These are phyloP conservation scores for Epichloe brachyelytri DNA, from an alignment of 2,329 filamentous ascomycete genomes.

Conservation along the genomic window DNA sequence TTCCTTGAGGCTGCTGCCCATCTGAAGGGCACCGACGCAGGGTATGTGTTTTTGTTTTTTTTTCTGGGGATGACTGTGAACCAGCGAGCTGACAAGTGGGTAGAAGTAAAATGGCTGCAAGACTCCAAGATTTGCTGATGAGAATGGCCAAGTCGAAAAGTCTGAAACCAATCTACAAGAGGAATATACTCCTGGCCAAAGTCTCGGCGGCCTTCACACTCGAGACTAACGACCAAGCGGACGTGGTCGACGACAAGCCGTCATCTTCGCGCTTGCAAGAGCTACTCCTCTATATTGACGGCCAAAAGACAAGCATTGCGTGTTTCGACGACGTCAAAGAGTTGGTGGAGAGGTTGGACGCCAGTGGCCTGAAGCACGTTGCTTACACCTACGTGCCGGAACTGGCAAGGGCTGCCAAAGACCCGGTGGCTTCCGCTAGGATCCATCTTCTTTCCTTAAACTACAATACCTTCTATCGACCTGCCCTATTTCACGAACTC, in stretches of 20 bases:
- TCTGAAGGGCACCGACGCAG: constrained; percentile 17
- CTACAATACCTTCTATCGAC: constrained; percentile 32
- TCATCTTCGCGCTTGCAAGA: constrained; percentile 20
- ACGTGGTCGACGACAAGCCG: constrained; percentile 15
- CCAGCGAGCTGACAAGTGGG: constrained; percentile 5
- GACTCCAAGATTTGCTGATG: constrained; percentile 18
- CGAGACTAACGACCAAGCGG: constrained; percentile 15
- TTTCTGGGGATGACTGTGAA: neutral
- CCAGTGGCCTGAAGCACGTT: constrained; percentile 27
- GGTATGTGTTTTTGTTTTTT: constrained; percentile 16
- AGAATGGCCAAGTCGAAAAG: constrained; percentile 16
- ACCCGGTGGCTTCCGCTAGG: constrained; percentile 13
- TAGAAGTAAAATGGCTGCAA: constrained; percentile 18
- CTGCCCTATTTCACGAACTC: constrained; percentile 16
- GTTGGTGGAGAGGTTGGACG: constrained; percentile 29
- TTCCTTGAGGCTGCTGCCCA: constrained; percentile 26
- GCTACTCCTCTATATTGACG: constrained; percentile 23
- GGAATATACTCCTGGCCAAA: constrained; percentile 26
- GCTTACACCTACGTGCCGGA: constrained; percentile 23
- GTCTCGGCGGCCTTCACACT: constrained; percentile 25
- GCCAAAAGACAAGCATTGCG: constrained; percentile 22
- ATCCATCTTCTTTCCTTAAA: constrained; percentile 26
- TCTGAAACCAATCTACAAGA: constrained; percentile 25
- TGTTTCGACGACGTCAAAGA: constrained; percentile 35
- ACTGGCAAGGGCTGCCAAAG: constrained; percentile 16